Conservation (phyloP, 192 early-diverging fungal genomes). For the Allomyces macrogynus region DNA sequence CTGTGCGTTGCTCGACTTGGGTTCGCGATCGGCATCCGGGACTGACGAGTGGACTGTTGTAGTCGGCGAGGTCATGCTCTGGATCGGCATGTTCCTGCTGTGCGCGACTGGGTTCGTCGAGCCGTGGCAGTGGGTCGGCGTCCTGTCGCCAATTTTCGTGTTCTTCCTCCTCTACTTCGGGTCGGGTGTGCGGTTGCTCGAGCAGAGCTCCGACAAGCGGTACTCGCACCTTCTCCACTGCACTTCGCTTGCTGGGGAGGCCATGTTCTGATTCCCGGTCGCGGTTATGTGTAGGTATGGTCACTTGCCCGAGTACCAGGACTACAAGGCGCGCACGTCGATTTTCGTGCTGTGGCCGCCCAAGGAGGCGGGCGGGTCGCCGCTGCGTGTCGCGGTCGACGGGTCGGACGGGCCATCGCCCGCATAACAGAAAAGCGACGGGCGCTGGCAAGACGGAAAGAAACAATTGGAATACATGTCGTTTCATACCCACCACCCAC, state of each 20-base stretch:
- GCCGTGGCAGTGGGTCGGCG: slow-evolving; percentile 24
- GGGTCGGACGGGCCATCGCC: too few relatives aligned
- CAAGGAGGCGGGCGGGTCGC: slow-evolving; percentile 7
- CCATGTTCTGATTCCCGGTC: too few relatives aligned
- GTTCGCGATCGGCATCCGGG: too few relatives aligned
- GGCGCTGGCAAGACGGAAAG: too few relatives aligned
- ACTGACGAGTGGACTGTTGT: neutral
- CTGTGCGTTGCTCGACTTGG: slow-evolving; percentile 2
- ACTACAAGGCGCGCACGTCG: slow-evolving; percentile 15
- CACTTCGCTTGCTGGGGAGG: neutral
- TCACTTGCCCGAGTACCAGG: slow-evolving; percentile 14
- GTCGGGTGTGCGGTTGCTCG: slow-evolving; percentile 18
- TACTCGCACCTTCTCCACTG: slow-evolving; percentile 12
- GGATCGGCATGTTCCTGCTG: slow-evolving; percentile 28
- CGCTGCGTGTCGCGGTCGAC: too few relatives aligned
- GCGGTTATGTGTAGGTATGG: neutral
- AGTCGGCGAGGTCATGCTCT: slow-evolving; percentile 23
- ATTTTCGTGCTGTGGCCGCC: slow-evolving; percentile 23
- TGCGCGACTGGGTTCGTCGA: slow-evolving; percentile 20
- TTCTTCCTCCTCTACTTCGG: slow-evolving; percentile 17
- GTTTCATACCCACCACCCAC: too few relatives aligned
- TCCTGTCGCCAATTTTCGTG: slow-evolving; percentile 26
- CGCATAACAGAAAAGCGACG: too few relatives aligned
- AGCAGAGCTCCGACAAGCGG: slow-evolving; percentile 14
- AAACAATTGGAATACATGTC: too few relatives aligned